phyloP scores from a whole-genome alignment of 306 rosid species.

The Trifolium repens region DNA sequence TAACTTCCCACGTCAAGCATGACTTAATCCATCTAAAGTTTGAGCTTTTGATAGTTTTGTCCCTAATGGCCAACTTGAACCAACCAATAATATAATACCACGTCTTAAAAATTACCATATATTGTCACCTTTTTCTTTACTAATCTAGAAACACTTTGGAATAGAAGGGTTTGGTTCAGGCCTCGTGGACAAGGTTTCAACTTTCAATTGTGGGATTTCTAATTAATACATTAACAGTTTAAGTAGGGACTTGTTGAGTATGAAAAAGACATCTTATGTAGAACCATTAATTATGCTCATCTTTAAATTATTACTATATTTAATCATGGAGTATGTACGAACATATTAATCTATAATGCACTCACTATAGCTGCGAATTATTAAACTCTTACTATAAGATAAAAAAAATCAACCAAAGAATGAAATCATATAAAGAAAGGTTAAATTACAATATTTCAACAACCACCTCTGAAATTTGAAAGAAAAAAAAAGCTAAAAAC shows the following conservation, averaged over 20 bases:
- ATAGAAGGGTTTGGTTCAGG: slow-evolving; percentile 59
- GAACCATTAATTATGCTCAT: slow-evolving; percentile 60
- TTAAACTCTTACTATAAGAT: not conserved
- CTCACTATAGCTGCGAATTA: slow-evolving; percentile 24
- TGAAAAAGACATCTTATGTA: slow-evolving; percentile 38
- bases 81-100: slow-evolving; percentile 46
- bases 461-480: slow-evolving; percentile 39
- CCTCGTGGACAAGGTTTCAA: slow-evolving; percentile 69
- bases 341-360: slow-evolving; percentile 45
- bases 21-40: slow-evolving; percentile 2
- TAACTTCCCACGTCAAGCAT: not conserved
- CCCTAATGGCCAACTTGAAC: slow-evolving; percentile 56
- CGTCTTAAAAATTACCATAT: slow-evolving; percentile 48
- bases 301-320: slow-evolving; percentile 33
- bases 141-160: slow-evolving; percentile 69
- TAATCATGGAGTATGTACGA: slow-evolving; percentile 36
- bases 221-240: slow-evolving; percentile 37
- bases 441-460: slow-evolving; percentile 50
- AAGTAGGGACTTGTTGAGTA: slow-evolving; percentile 37
- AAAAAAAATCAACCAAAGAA: slow-evolving; percentile 51
- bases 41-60: slow-evolving; percentile 24
- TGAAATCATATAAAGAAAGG: slow-evolving; percentile 42
- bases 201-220: slow-evolving; percentile 46
- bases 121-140: slow-evolving; percentile 47
- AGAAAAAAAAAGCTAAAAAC: not conserved